A percentile compares a stretch with the other conserved stretches of the same genome.
phyloP scores from a whole-genome alignment of 2,329 filamentous ascomycete genomes.

The Xylaria sp. region DNA sequence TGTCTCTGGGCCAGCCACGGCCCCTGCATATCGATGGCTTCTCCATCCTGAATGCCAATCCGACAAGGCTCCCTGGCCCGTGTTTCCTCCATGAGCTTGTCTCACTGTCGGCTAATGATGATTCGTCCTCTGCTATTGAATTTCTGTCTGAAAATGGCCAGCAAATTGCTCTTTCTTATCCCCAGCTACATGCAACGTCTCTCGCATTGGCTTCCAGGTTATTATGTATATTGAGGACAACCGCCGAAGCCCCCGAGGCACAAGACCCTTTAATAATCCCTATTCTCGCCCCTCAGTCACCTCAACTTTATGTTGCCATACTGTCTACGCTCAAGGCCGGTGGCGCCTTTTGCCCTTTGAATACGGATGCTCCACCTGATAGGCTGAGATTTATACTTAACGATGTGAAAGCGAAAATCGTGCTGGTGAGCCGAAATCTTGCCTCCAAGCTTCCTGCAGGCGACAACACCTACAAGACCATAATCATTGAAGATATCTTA shows the following conservation, averaged over 20 bases:
- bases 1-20: constrained; percentile 19
- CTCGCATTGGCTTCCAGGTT: constrained; percentile 66
- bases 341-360: constrained; percentile 86
- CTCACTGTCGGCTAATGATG: constrained; percentile 49
- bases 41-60: constrained; percentile 69
- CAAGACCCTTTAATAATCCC: constrained; percentile 70
- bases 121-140: constrained; percentile 67
- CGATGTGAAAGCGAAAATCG: constrained; percentile 77
- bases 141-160: constrained; percentile 64
- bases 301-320: constrained; percentile 80
- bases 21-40: constrained; percentile 46
- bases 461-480: constrained; percentile 46
- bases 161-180: constrained; percentile 67
- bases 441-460: constrained; percentile 54
- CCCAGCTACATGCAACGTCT: constrained; percentile 68
- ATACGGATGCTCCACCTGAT: constrained; percentile 80
- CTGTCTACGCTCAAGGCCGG: constrained; percentile 84
- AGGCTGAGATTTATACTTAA: constrained; percentile 81
- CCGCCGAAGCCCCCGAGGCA: constrained; percentile 8
- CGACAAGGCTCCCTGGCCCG: constrained; percentile 61
- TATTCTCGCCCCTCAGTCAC: constrained; percentile 79
- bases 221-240: constrained; percentile 48
- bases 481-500: constrained; percentile 52
- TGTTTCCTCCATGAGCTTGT: constrained; percentile 66
- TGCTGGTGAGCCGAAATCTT: constrained; percentile 71